Conservation (phyloP, 2,329 filamentous ascomycete genomes). For the Aureobasidium uvarum region DNA sequence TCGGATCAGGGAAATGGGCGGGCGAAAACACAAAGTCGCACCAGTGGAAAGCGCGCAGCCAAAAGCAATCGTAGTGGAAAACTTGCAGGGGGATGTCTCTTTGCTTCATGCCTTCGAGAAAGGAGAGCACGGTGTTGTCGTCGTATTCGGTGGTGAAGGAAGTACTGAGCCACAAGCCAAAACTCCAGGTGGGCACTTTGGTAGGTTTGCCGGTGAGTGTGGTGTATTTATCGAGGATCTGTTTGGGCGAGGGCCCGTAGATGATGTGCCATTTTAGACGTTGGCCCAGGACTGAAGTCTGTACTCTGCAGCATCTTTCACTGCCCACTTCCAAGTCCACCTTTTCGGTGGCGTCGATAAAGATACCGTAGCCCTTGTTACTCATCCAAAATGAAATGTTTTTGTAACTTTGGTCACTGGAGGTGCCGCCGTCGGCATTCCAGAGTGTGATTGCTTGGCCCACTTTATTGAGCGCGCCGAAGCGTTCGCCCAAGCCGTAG, state of each 20-base stretch:
- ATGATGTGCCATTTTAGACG: conserved; percentile 72
- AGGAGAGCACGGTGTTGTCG: conserved; percentile 64
- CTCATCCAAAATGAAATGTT: conserved; percentile 69
- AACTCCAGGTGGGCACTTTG: conserved; percentile 70
- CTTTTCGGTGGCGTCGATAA: conserved; percentile 67
- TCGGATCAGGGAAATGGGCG: conserved; percentile 66
- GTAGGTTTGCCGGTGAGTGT: conserved; percentile 64
- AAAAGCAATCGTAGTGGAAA: conserved; percentile 77
- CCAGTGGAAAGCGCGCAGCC: conserved; percentile 73
- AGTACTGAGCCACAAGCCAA: conserved; percentile 73
- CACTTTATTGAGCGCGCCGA: conserved; percentile 73
- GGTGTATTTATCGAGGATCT: conserved; percentile 66
- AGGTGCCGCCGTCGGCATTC: conserved; percentile 63
- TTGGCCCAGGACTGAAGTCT: conserved; percentile 67
- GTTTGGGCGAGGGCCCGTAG: conserved; percentile 68
- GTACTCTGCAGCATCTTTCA: conserved; percentile 68
- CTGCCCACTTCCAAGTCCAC: conserved; percentile 73
- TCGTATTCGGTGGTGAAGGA: conserved; percentile 73
- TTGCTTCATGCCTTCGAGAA: conserved; percentile 66
- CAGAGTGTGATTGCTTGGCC: conserved; percentile 67
- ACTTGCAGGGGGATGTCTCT: conserved; percentile 66
- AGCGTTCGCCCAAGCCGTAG: conserved; percentile 73
- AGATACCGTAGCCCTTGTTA: conserved; percentile 72
- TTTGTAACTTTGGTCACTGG: conserved; percentile 69
- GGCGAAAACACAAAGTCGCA: conserved; percentile 71